phyloP scores from a whole-genome alignment of 2,329 filamentous ascomycete species.

The Ramularia collo-cygni region DNA sequence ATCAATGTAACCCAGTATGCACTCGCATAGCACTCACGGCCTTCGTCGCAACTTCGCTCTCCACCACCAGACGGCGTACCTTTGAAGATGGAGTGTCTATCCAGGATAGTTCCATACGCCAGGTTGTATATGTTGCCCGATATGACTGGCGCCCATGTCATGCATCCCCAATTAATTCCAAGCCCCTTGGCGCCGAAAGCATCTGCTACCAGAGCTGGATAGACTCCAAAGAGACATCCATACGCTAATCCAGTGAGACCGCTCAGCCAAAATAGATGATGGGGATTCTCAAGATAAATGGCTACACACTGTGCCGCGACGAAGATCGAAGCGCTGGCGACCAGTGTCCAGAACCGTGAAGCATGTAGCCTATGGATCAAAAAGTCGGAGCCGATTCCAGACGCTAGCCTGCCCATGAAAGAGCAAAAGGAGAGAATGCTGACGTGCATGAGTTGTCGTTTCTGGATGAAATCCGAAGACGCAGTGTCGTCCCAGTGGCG shows the following conservation, averaged over 20 bases:
- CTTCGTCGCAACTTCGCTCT: conserved; percentile 67
- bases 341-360: conserved; percentile 86
- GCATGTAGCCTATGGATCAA: conserved; percentile 68
- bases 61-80: conserved; percentile 43
- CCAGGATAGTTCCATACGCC: conserved; percentile 78
- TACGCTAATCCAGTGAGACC: conserved; percentile 81
- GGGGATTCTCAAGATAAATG: conserved; percentile 67
- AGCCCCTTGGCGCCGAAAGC: conserved; percentile 85
- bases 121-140: conserved; percentile 90
- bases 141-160: conserved; percentile 82
- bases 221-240: conserved; percentile 89
- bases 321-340: conserved; percentile 71
- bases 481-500: conserved; percentile 71
- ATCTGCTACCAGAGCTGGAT: conserved; percentile 78
- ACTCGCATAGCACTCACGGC: conserved; percentile 69
- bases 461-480: conserved; percentile 62
- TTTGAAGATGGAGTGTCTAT: conserved; percentile 65
- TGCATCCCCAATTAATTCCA: conserved; percentile 92
- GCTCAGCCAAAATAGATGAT: conserved; percentile 70
- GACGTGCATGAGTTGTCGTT: conserved; percentile 83
- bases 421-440: conserved; percentile 87
- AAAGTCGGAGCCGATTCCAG: conserved; percentile 80
- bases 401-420: conserved; percentile 69
- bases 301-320: conserved; percentile 71
- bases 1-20: conserved; percentile 75